Base-by-base conservation (phyloP, 352 stramenopile genomes). In the Pythium sukuiense region DNA sequence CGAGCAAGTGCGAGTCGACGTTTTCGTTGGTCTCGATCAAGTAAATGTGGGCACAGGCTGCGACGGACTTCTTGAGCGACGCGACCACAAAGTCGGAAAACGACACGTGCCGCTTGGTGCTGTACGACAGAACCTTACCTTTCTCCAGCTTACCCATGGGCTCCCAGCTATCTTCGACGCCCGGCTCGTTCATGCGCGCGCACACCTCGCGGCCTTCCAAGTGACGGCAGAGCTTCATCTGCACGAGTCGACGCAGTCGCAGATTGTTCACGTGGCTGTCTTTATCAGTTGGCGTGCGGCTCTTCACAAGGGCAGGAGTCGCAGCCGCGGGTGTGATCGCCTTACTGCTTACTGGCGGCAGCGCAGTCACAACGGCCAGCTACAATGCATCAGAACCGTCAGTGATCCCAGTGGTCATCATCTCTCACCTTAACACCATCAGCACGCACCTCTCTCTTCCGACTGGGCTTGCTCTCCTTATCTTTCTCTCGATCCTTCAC, bases 1-100 rank as follows among this genome's bases (percentile, higher is more conserved):
- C 76, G 49, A 82, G 74, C 49, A 92, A 48, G 48, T 94, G 85
- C 32, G 82, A 70, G 67, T 94, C 85, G 61, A 94, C 89, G 67
- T 71, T 89, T 61, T 90, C 73, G 18, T 50, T 72, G 14, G 76
- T 75, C 32, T 69, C 62, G 6, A 90, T 67, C 26, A 94, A 70
- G 43, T 81, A 90, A 55, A 94, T 80, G 72, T 94, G 81, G 30
- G 71, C 70, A 54, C 85, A 94, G 6, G 85, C 79, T 6, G 84
- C 89, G 27, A 81, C 72, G 14, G 73, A 71, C 18, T 69, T 69
- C 0, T 79, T 73, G 37, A 89, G 58, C 49, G 79, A 73, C 30
- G 75, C 61, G 20, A 70, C 45, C 20, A 91, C 85, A 56, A 77
- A 93, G 41, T 90, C 83, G 8, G 81, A 73, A 57, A 92, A 92